Evolutionary conservation across 805 yeast species (phyloP).

Genomic region (Wickerhamiella azymoides): DNA sequence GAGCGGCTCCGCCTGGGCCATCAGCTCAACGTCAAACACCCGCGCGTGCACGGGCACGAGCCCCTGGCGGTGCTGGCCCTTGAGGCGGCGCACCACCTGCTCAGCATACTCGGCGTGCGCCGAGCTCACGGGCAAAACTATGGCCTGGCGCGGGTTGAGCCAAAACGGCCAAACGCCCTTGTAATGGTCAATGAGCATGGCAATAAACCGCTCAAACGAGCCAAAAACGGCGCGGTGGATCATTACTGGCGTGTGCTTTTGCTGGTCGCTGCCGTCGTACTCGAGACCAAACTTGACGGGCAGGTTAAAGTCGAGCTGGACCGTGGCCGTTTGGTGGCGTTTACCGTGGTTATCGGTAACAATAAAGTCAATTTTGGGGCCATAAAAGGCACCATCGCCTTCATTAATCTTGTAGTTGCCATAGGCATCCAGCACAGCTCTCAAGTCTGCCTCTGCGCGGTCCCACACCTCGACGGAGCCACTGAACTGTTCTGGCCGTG

Average conservation of each 20-base stretch:
- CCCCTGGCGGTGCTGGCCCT: not conserved
- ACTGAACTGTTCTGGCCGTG: constrained; percentile 69
- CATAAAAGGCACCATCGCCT: constrained; percentile 86
- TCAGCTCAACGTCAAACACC: constrained; percentile 64
- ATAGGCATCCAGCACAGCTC: constrained; percentile 40
- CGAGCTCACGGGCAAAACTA: constrained; percentile 58
- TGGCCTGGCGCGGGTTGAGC: constrained; percentile 85
- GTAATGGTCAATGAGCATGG: constrained; percentile 77
- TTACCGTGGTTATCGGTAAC: constrained; percentile 69
- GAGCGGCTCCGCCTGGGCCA: constrained; percentile 60
- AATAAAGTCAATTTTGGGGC: constrained; percentile 68
- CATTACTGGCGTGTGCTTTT: constrained; percentile 67
- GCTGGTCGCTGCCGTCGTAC: constrained; percentile 37
- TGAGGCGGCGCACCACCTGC: constrained; percentile 23
- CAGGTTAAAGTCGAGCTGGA: constrained; percentile 88
- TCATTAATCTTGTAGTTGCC: constrained; percentile 45
- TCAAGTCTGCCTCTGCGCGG: constrained; percentile 58
- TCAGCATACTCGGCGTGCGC: constrained; percentile 43
- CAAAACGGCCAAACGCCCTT: constrained; percentile 96
- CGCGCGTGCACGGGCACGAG: constrained; percentile 38
- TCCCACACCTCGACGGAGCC: constrained; percentile 75
- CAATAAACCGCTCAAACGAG: constrained; percentile 83
- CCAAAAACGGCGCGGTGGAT: constrained; percentile 94
- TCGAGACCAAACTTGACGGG: constrained; percentile 71
- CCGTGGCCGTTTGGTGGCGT: constrained; percentile 86